A percentile compares a stretch with the other conserved stretches of the same genome.
phyloP scores from a whole-genome alignment of 2,329 filamentous ascomycete genomes.

The Apiospora kogelbergensis region DNA sequence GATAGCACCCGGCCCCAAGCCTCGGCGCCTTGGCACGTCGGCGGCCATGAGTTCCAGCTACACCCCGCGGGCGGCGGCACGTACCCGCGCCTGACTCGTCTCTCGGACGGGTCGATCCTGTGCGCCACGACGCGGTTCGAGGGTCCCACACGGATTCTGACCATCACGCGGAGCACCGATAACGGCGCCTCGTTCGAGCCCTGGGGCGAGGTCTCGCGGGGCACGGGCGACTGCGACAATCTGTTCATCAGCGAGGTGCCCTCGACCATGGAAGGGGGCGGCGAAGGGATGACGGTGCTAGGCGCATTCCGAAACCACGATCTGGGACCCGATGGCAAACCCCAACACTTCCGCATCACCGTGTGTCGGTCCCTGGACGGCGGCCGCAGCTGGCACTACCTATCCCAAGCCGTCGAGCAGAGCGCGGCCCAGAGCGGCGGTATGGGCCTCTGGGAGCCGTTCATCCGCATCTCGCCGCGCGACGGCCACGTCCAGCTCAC shows the following conservation, averaged over 20 bases:
- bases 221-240: constrained; percentile 46
- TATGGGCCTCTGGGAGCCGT: constrained; percentile 50
- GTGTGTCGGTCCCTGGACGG: constrained; percentile 46
- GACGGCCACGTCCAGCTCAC: constrained; percentile 41
- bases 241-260: constrained; percentile 43
- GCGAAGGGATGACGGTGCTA: constrained; percentile 32
- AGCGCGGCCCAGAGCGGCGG: constrained; percentile 39
- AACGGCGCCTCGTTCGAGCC: constrained; percentile 39
- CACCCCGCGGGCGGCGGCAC: constrained; percentile 42
- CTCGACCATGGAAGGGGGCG: constrained; percentile 13
- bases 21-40: neutral
- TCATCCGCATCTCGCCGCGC: constrained; percentile 39
- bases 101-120: constrained; percentile 45
- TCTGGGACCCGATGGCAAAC: constrained; percentile 30
- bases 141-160: constrained; percentile 36
- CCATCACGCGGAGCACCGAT: constrained; percentile 44
- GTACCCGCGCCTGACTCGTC: constrained; percentile 45
- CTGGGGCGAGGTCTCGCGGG: constrained; percentile 43
- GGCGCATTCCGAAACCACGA: constrained; percentile 51
- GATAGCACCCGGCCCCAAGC: neutral
- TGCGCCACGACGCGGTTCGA: constrained; percentile 43
- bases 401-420: constrained; percentile 44
- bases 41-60: constrained; percentile 36
- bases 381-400: constrained; percentile 42
- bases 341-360: constrained; percentile 47